A percentile compares a stretch with the other conserved stretches of the same genome.
phyloP scores from a whole-genome alignment of 352 stramenopile genomes.

The Globisporangium sylvaticum region DNA sequence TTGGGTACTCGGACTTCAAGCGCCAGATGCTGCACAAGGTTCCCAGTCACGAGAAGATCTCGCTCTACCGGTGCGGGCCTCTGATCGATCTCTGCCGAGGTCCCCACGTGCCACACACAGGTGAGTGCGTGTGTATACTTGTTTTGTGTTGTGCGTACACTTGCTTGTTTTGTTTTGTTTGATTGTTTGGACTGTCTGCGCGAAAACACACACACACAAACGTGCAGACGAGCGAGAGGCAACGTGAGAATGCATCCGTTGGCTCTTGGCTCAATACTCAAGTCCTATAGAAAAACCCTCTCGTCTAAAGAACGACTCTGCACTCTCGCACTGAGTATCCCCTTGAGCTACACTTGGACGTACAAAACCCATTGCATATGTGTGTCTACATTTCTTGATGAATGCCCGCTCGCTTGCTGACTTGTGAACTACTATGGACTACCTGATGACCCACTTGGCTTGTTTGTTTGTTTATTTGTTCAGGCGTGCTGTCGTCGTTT shows the following conservation, averaged over 20 bases:
- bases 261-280: conserved; percentile 12
- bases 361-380: conserved; percentile 29
- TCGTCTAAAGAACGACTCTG: conserved; percentile 67
- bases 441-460: neutral
- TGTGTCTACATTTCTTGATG: conserved; percentile 3
- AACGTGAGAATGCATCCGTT: conserved; percentile 24
- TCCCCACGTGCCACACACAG: conserved; percentile 94
- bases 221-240: conserved; percentile 89
- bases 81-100: conserved; percentile 97
- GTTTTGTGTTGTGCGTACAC: conserved; percentile 31
- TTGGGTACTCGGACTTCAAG: conserved; percentile 96
- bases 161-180: conserved; percentile 13
- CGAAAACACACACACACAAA: conserved; percentile 24
- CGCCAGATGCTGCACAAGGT: conserved; percentile 97
- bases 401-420: neutral
- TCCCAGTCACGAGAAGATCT: conserved; percentile 88
- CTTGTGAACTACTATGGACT: neutral
- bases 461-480: neutral
- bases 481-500: conserved; percentile 91
- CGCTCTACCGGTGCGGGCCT: conserved; percentile 96
- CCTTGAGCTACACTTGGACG: conserved; percentile 78
- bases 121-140: conserved; percentile 60
- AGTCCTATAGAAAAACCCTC: conserved; percentile 45
- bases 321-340: conserved; percentile 66
- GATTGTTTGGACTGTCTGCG: conserved; percentile 41